Base-by-base conservation (phyloP, 208 protist genomes). In the Crithidia bombi region DNA sequence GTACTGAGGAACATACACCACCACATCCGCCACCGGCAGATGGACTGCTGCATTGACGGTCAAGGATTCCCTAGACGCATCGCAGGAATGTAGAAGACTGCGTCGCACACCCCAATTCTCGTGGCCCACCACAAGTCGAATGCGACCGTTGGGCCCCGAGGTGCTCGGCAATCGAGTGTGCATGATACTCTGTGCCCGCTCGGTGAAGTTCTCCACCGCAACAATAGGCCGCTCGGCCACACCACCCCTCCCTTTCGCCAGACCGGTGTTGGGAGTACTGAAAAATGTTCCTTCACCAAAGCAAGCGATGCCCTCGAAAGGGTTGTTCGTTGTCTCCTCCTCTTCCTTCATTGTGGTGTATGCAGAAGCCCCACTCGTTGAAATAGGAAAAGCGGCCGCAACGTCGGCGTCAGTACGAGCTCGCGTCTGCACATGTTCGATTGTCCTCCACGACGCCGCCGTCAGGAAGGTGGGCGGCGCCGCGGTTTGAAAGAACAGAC, bases 1-100 rank as follows among this genome's bases (percentile, higher is more conserved):
- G 68, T 92, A 94, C 73, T 97, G 92, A 17, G 92, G 92, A 32
- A 97, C 65, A 65, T 94, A 97, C 12, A 96, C 35, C 28, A 97
- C 88, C 55, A 63, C 28, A 46, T 69, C 65, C 23, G 71, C 64
- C 10, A 63, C 54, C 32, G 65, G 50, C 9, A 35, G 39, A 21
- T 19, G 5, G 12, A 19, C 44, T 30, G 63, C 26, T 14, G 21
- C 44, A 26, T 54, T 43, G 23, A 12, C 30, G 21, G 26, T 23
- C 10, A 2, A n/a, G n/a, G n/a, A n/a, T n/a, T n/a, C n/a, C 39
- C n/a, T 77, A 58, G 10, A 12, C 54, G 12, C 21, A 36, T 5
- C 52, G 33, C 19, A 33, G 33, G 58, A 17, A 14, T 79, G 55
- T 32, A 95, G 23, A 19, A 84, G 85, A 21, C 79, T 75, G 0